Evolutionary conservation across 2,329 filamentous ascomycete genomes (phyloP), one percentile per base, ranked within the genome.

Genomic region (Stemphylium lycopersici): DNA sequence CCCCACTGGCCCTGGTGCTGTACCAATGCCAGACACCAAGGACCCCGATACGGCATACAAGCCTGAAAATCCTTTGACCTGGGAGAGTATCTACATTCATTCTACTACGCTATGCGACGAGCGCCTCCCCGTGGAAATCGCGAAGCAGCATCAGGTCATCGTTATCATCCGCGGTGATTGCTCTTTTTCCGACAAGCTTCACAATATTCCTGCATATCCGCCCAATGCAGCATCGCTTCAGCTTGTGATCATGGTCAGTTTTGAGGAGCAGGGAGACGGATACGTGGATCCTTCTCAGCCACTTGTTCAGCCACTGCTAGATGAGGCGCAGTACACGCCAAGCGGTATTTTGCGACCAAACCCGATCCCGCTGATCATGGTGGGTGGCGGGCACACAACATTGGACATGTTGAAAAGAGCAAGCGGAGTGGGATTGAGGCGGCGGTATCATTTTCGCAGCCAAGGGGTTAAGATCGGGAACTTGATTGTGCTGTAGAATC

Each of bases 131-230:
- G 64, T 79, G 2, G 73, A 79, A 6, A 74, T 87, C 3, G 80
- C 79, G 0, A 79, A 79, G 36, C 76, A 73, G 1, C 77, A 96
- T 76, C 88, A 96, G 46, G 80, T 98, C 55, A 87, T 99, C 55
- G 84, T 96, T 44, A 81, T 98, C 65, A 87, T 85, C 24, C 87
- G 95, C 5, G 93, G 95, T 34, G 87, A 86, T 1, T 99, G 95
- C 77, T 89, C 84, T 20, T 98, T 98, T 74, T 88, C 85, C 32
- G 78, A 88, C 24, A 99, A 99, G 74, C 78, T 98, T 0, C 81
- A 83, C 46, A 93, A 91, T 61, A 92, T 98, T n/a, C 92, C 93
- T 0, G 84, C 85, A 8, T 93, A 88, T 70, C 81, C 86, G 1
- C 87, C 90, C 0, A 79, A 81, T 0, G 72, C 80, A 0, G 72